Conservation (phyloP, 2,329 filamentous ascomycete species). For the Nothopassalora personata region DNA sequence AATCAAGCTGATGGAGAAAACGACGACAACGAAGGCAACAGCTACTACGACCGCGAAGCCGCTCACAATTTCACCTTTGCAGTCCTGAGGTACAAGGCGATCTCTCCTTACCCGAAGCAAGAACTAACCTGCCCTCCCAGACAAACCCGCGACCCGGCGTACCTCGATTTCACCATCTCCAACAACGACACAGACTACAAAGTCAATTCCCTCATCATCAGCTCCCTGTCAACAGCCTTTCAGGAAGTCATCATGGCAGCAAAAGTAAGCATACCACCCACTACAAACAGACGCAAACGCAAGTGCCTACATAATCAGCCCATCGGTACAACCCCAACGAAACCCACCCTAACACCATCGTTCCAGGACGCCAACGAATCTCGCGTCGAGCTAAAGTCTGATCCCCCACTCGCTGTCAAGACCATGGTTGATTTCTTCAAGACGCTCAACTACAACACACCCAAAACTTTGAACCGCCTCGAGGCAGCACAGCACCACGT, state of each 20-base stretch:
- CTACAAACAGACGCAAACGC: background rate
- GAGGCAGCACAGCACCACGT: constrained; percentile 1
- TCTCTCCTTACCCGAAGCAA: background rate
- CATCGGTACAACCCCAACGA: background rate
- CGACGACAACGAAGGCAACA: background rate
- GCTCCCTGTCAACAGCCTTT: constrained; percentile 9
- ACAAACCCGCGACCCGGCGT: background rate
- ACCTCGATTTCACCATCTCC: constrained; percentile 8
- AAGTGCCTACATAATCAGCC: background rate
- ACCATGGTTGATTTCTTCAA: constrained; percentile 17
- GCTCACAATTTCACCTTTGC: background rate
- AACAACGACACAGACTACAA: constrained; percentile 5
- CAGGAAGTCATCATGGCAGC: constrained; percentile 1
- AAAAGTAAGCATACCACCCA: background rate
- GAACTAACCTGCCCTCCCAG: background rate
- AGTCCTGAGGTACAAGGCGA: background rate
- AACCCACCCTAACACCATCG: background rate
- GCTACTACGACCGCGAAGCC: background rate
- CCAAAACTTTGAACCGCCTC: background rate
- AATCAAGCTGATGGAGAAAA: background rate
- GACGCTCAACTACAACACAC: constrained; percentile 8
- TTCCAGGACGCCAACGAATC: background rate
- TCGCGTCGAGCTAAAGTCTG: constrained; percentile 10
- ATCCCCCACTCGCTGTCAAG: constrained; percentile 4
- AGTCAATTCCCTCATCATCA: constrained; percentile 5